A percentile compares a stretch with the other conserved stretches of the same genome.
Conservation (phyloP, 768 basidiomycete species). For the Trichaptum fuscoviolaceum region DNA sequence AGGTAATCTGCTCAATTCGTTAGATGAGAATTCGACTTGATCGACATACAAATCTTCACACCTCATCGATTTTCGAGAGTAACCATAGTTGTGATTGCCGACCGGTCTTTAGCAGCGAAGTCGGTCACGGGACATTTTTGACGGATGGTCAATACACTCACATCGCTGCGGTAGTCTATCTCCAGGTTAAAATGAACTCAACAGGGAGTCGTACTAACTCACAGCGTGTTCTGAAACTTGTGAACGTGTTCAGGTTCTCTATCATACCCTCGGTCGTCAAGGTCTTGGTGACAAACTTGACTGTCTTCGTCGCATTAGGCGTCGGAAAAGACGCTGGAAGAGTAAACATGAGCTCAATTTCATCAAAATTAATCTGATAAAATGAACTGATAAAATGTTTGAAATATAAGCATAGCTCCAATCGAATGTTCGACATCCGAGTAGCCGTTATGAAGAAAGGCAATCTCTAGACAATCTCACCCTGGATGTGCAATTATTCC, state of each 20-base stretch:
- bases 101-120: conserved; percentile 52
- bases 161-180: conserved; percentile 71
- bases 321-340: conserved; percentile 47
- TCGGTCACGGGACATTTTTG: conserved; percentile 12
- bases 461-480: neutral
- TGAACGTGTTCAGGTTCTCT: conserved; percentile 60
- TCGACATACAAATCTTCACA: conserved; percentile 19
- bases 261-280: conserved; percentile 62
- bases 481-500: neutral
- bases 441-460: neutral
- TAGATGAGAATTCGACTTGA: neutral
- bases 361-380: conserved; percentile 15
- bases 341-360: conserved; percentile 3
- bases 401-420: neutral
- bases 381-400: neutral
- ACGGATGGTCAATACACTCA: conserved; percentile 28
- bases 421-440: neutral
- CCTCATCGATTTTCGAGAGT: conserved; percentile 59
- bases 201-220: conserved; percentile 25
- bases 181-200: conserved; percentile 16
- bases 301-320: conserved; percentile 56
- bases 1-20: conserved; percentile 48
- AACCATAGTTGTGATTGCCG: conserved; percentile 77
- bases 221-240: conserved; percentile 73
- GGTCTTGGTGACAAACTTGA: conserved; percentile 56